A percentile compares a stretch with the other conserved stretches of the same genome.
Conservation (phyloP, 768 basidiomycete species). For the Lactifluus hygrophoroides region DNA sequence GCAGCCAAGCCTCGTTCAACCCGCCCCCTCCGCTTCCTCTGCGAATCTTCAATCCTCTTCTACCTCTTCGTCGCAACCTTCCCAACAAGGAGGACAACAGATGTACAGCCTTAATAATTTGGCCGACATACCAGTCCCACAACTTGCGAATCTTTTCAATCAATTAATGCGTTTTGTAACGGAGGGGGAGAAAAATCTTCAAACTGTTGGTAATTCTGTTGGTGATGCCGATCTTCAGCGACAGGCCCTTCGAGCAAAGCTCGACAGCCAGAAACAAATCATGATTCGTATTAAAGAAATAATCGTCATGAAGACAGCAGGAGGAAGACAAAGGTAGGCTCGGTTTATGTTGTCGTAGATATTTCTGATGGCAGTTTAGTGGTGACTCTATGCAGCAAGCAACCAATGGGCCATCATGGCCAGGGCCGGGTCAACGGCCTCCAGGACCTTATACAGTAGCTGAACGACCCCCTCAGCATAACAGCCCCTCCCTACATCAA, state of each 20-base stretch:
- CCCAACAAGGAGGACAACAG: not conserved
- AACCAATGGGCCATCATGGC: not conserved
- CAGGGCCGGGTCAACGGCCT: not conserved
- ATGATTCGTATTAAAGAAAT: not conserved
- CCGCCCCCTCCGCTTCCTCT: not conserved
- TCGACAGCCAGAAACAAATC: not conserved
- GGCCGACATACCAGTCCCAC: not conserved
- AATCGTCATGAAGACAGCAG: not conserved
- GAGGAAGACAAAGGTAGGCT: constrained; percentile 5
- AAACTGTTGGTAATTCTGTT: not conserved
- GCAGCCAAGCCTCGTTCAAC: constrained; percentile 6
- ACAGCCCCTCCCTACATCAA: constrained; percentile 9
- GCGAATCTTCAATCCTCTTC: not conserved
- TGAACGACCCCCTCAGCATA: constrained; percentile 8
- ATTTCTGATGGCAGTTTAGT: not conserved
- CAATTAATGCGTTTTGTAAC: not conserved
- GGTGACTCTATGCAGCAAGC: constrained; percentile 9
- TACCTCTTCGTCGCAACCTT: not conserved
- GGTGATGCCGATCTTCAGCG: constrained; percentile 2
- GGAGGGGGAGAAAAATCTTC: constrained; percentile 7
- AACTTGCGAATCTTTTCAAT: not conserved
- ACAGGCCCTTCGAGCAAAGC: not conserved
- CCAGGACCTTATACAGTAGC: not conserved
- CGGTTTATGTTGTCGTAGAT: not conserved
- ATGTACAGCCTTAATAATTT: not conserved